A percentile compares a stretch with the other conserved stretches of the same genome.
Conservation (phyloP, 2,329 filamentous ascomycete species). For the Dactylellina cionopaga region DNA sequence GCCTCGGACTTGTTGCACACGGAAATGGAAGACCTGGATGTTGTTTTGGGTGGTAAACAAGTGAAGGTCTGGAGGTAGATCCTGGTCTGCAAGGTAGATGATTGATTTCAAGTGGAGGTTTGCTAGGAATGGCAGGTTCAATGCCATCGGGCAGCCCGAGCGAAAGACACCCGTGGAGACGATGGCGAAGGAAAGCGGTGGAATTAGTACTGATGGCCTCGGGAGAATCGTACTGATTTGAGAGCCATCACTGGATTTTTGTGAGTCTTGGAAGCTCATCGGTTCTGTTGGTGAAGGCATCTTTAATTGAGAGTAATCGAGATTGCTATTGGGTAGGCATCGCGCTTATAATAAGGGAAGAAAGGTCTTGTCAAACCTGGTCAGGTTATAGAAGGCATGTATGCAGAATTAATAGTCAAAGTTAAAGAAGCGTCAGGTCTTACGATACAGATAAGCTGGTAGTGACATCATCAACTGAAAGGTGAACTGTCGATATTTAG, state of each 20-base stretch:
- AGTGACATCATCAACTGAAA: no score
- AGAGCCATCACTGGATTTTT: neutral
- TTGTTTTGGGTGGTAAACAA: slow-evolving; percentile 49
- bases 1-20: slow-evolving; percentile 30
- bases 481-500: no score
- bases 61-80: slow-evolving; percentile 53
- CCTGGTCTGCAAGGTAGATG: slow-evolving; percentile 55
- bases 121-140: slow-evolving; percentile 56
- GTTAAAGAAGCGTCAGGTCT: no score
- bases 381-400: no score
- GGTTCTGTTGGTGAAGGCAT: no score
- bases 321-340: neutral
- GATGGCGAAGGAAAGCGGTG: slow-evolving; percentile 56
- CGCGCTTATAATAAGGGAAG: neutral
- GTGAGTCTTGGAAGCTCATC: neutral
- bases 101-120: slow-evolving; percentile 55
- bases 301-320: no score
- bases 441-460: no score
- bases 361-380: no score
- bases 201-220: slow-evolving; percentile 47
- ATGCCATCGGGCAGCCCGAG: slow-evolving; percentile 56
- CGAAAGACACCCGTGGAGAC: slow-evolving; percentile 55
- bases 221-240: neutral
- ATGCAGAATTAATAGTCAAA: no score
- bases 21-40: slow-evolving; percentile 51